Conservation (phyloP, 31 red algal species). For the Endocladia muricata region DNA sequence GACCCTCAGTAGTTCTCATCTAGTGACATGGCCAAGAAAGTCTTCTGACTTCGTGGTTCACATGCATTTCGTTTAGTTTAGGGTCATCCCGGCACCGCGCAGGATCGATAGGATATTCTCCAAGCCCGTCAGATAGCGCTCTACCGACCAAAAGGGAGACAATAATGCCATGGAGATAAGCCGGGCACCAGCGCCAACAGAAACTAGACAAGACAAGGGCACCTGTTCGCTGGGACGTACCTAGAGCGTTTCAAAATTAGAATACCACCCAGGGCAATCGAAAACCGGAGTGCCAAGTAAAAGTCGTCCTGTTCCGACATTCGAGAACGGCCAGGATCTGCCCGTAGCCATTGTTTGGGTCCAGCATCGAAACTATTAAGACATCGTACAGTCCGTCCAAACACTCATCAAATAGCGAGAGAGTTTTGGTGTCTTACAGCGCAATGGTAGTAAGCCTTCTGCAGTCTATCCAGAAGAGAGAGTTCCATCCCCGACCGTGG, state of each 20-base stretch:
- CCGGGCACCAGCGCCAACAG: background rate
- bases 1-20: background rate
- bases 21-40: constrained; percentile 2
- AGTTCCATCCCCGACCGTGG: background rate
- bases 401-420: background rate
- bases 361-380: background rate
- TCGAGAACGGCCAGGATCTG: background rate
- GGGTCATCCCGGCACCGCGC: background rate
- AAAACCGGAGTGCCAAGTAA: constrained; percentile 3
- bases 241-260: background rate
- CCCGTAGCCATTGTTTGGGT: background rate
- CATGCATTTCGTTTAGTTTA: constrained; percentile 14
- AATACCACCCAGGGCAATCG: background rate
- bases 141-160: background rate
- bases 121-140: background rate
- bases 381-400: constrained; percentile 2
- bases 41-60: background rate
- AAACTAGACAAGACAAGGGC: background rate
- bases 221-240: background rate
- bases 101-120: background rate
- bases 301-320: background rate
- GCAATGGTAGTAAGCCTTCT: background rate
- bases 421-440: background rate
- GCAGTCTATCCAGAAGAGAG: constrained; percentile 5
- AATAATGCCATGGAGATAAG: constrained; percentile 17